phyloP scores from a whole-genome alignment of 441 rosid genomes.

The Euphorbia schlechtendalii region DNA sequence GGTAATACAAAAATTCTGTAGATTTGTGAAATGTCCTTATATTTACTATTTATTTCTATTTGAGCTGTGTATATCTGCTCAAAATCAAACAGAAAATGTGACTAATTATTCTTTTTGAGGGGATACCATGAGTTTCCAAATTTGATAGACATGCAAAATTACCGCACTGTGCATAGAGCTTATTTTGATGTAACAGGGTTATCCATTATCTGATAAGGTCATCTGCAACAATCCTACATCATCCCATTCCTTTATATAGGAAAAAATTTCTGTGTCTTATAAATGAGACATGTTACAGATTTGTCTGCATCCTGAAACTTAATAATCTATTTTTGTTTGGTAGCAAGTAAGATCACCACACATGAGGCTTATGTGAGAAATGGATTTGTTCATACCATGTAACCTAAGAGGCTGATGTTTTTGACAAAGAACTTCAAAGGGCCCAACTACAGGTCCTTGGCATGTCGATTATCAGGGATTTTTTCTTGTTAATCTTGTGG shows the following conservation, averaged over 20 bases:
- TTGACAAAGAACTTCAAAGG: neutral
- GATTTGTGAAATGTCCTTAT: neutral
- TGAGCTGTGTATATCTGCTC: neutral
- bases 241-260: neutral
- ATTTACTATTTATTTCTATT: neutral
- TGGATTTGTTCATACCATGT: neutral
- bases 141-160: neutral
- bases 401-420: neutral
- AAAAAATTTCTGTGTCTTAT: neutral
- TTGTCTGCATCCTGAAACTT: neutral
- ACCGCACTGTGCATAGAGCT: neutral
- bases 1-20: constrained; percentile 36
- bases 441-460: neutral
- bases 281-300: neutral
- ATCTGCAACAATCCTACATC: neutral
- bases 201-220: neutral
- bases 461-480: neutral
- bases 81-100: neutral
- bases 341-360: too few species aligned
- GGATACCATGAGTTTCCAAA: neutral
- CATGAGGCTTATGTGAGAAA: neutral
- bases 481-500: neutral
- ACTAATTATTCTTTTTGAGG: neutral
- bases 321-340: neutral
- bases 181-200: neutral